Evolutionary conservation across 2,329 filamentous ascomycete species (phyloP).

Genomic region (Fusarium oligoseptatum): DNA sequence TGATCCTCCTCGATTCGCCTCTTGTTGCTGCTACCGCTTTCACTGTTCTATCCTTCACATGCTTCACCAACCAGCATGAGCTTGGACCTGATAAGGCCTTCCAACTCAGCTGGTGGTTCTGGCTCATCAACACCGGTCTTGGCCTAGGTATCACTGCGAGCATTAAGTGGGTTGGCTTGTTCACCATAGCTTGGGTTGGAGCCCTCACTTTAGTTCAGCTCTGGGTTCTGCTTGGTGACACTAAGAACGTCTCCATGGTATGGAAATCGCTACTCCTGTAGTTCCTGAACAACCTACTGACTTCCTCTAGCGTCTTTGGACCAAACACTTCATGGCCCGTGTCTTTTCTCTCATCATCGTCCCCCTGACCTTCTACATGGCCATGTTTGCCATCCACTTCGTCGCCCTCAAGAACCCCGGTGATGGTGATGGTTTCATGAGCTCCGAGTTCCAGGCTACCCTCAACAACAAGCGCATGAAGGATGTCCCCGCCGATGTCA

Average conservation of each 20-base stretch:
- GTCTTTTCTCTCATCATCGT: conserved; percentile 93
- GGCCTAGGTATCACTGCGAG: conserved; percentile 91
- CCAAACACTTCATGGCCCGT: conserved; percentile 94
- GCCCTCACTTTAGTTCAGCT: conserved; percentile 90
- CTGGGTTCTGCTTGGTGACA: conserved; percentile 94
- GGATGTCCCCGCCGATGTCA: conserved; percentile 92
- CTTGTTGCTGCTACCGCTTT: conserved; percentile 93
- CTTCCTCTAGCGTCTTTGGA: conserved; percentile 75
- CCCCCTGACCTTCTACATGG: conserved; percentile 90
- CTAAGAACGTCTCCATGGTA: conserved; percentile 84
- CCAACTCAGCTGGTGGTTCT: conserved; percentile 95
- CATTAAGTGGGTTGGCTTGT: conserved; percentile 99
- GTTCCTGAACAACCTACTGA: conserved; percentile 28
- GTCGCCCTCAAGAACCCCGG: conserved; percentile 92
- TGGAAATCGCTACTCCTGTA: conserved; percentile 40
- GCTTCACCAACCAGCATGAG: conserved; percentile 97
- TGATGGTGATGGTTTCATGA: conserved; percentile 99
- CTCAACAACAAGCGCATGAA: conserved; percentile 97
- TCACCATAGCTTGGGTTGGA: conserved; percentile 99
- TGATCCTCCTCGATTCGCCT: conserved; percentile 96
- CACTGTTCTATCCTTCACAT: conserved; percentile 89
- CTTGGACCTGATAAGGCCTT: conserved; percentile 91
- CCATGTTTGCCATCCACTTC: conserved; percentile 98
- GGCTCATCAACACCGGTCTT: conserved; percentile 88
- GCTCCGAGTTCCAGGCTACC: conserved; percentile 97